Evolutionary conservation across 2,329 filamentous ascomycete genomes (phyloP).

Genomic region (Alternaria metachromatica): DNA sequence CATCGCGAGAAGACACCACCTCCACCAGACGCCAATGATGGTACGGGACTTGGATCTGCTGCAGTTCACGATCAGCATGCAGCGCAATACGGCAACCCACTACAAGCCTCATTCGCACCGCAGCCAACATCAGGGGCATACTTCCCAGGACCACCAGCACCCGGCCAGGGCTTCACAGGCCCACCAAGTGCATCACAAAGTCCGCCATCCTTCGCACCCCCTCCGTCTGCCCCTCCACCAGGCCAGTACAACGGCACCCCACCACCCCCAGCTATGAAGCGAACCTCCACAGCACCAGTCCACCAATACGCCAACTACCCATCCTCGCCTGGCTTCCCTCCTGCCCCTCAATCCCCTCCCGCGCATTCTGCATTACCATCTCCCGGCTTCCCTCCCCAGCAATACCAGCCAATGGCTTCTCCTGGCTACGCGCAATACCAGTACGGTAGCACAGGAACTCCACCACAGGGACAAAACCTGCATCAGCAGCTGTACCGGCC

Average conservation of each 20-base stretch:
- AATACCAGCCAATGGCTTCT: conserved; percentile 43
- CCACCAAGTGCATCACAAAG: conserved; percentile 44
- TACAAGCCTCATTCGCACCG: conserved; percentile 43
- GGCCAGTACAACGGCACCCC: conserved; percentile 30
- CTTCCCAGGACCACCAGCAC: conserved; percentile 51
- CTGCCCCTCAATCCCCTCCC: conserved; percentile 36
- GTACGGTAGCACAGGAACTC: conserved; percentile 47
- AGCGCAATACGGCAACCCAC: conserved; percentile 38
- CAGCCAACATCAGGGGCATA: conserved; percentile 47
- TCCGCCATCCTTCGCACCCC: conserved; percentile 49
- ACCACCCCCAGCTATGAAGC: conserved; percentile 36
- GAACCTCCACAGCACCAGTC: conserved; percentile 40
- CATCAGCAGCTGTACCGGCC: conserved; percentile 76
- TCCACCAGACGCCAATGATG: conserved; percentile 67
- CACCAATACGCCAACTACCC: conserved; percentile 51
- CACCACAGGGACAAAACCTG: conserved; percentile 58
- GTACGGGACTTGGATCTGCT: conserved; percentile 52
- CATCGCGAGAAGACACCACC: conserved; percentile 82
- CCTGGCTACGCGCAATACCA: conserved; percentile 64
- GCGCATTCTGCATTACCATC: conserved; percentile 47
- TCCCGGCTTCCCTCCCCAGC: conserved; percentile 48
- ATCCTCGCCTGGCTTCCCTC: conserved; percentile 38
- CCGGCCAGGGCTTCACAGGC: conserved; percentile 43
- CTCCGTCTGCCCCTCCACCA: conserved; percentile 40
- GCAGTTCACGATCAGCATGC: conserved; percentile 49